Conservation (phyloP, 1,284 basidiomycete genomes). For the Rhodotorula sp. region DNA sequence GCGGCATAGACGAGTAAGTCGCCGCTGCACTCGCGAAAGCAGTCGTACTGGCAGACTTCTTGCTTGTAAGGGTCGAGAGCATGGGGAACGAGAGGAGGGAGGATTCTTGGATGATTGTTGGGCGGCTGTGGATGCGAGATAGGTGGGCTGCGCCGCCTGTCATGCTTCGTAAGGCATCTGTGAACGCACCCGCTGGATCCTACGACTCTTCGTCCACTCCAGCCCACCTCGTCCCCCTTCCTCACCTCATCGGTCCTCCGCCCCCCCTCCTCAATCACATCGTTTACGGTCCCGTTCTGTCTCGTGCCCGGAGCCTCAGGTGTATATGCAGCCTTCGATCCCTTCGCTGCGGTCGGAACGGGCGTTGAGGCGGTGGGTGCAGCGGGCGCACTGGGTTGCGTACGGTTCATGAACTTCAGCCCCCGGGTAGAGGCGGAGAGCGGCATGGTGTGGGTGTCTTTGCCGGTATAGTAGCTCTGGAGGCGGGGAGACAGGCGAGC, state of each 20-base stretch:
- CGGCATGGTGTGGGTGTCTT: not conserved
- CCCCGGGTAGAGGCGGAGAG: constrained; percentile 20
- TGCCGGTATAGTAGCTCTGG: no score
- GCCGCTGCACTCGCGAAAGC: not conserved
- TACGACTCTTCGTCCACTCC: not conserved
- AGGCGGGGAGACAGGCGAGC: no score
- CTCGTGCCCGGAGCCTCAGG: no score
- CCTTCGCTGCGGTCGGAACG: not conserved
- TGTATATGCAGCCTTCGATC: not conserved
- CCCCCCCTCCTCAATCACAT: not conserved
- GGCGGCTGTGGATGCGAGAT: constrained; percentile 5
- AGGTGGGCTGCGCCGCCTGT: not conserved
- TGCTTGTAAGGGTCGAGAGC: not conserved
- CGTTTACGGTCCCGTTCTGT: not conserved
- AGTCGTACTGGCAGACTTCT: not conserved
- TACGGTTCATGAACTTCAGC: constrained; percentile 36
- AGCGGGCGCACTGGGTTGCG: not conserved
- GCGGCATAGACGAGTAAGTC: constrained; percentile 36
- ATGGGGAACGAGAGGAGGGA: constrained; percentile 24
- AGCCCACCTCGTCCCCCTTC: not conserved
- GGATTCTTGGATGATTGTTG: constrained; percentile 11
- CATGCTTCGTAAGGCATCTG: no score
- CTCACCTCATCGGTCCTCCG: not conserved
- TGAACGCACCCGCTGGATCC: not conserved
- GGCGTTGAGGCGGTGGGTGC: not conserved